These are phyloP conservation scores for Scedosporium minutisporum DNA, from an alignment of 2,329 filamentous ascomycete species.

Conservation along the genomic window DNA sequence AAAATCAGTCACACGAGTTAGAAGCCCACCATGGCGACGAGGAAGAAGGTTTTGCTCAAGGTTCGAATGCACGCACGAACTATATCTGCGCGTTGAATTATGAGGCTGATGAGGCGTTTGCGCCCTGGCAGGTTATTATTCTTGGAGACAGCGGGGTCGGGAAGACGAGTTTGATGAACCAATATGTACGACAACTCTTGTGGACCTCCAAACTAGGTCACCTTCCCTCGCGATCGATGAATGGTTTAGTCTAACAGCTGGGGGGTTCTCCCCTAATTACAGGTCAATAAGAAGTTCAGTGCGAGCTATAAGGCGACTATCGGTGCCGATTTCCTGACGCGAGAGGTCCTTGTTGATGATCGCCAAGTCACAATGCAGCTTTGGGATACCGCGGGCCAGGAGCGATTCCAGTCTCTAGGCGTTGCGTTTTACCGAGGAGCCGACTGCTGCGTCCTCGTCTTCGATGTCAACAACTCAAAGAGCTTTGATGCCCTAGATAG, in stretches of 20 bases:
- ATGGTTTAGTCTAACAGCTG: background rate
- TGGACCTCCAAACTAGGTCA: background rate
- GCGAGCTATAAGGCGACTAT: conserved; percentile 99
- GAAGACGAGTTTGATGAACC: conserved; percentile 99
- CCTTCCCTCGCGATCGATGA: conserved; percentile 7
- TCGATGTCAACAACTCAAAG: conserved; percentile 98
- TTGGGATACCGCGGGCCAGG: conserved; percentile 96
- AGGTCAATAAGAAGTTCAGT: conserved; percentile 99
- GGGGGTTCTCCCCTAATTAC: conserved; percentile 7
- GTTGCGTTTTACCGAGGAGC: conserved; percentile 96
- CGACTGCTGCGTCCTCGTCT: conserved; percentile 95
- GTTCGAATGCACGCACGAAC: conserved; percentile 32
- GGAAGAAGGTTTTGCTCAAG: conserved; percentile 89
- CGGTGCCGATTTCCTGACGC: conserved; percentile 94
- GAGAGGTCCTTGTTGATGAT: conserved; percentile 95
- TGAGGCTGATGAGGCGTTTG: background rate
- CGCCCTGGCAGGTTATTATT: conserved; percentile 75
- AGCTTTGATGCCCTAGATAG: conserved; percentile 97
- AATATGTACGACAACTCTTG: conserved; percentile 71
- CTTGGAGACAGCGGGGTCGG: conserved; percentile 97
- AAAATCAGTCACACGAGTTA: conserved; percentile 2
- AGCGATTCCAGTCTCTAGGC: conserved; percentile 92
- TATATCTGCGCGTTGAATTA: conserved; percentile 5
- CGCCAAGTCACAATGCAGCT: conserved; percentile 99
- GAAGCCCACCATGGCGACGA: conserved; percentile 55